Evolutionary conservation across 495 filamentous ascomycete genomes (phyloP), one percentile per base, ranked within the genome.

Genomic region (Lentithecium fluviatile): DNA sequence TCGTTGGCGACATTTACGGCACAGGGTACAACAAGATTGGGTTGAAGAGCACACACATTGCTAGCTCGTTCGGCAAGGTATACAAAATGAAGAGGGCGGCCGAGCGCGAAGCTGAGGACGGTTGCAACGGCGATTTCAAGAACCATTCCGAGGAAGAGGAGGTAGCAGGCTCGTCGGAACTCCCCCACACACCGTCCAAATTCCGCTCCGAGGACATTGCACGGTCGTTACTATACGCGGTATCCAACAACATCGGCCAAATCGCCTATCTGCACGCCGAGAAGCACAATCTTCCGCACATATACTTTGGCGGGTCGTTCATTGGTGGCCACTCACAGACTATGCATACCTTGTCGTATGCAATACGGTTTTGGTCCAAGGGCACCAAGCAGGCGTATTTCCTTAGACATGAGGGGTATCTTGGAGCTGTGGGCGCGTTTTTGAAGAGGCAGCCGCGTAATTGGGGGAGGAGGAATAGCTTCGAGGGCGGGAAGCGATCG

Each of bases 1-100:
- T 98, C 8, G 94, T 98, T 0, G 95, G 95, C 15, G 94, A 98
- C 71, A 98, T 98, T 54, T 98, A 98, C 71, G 94, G 94, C 43
- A 89, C 90, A 63, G 94, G 94, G 60, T 98, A 98, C 70, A 83
- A 80, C 70, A 96, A 95, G 71, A 97, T 98, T 43, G 94, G 94
- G 0, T 78, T 98, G 29, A 96, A 95, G 74, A 90, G 87, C 68
- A 94, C 83, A 3, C 91, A 92, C 13, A 98, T 98, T 66, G 94
- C 94, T 17, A 92, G 88, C 73, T 94, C 88, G 20, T 98, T 97
- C 67, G 94, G 94, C 21, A 98, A 98, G 72, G 91, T 98, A 10
- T 93, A 96, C 70, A 85, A 87, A 51, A 85, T 89, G 80, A 95
- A 95, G 74, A 82, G 83, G 57, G 78, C 81, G 54, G 88, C 87